Percentiles rank a stretch among this genome's conserved stretches.
Evolutionary conservation across 2,329 filamentous ascomycete genomes (phyloP).

Genomic region (Paecilomyces fulvus): DNA sequence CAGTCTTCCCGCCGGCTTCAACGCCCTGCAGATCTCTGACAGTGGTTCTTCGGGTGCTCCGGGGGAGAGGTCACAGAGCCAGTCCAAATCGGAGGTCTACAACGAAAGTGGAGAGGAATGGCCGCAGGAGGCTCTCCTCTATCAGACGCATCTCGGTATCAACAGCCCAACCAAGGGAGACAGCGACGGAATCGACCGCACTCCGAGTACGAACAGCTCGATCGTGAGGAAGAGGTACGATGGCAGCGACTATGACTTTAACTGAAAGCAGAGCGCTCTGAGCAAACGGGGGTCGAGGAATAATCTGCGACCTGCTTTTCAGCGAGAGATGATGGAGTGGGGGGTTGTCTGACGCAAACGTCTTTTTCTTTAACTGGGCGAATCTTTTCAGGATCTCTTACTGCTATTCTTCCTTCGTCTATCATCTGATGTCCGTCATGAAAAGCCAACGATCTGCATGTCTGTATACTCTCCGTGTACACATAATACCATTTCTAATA

Average conservation of each 20-base stretch:
- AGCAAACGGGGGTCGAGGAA: background rate
- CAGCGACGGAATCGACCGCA: constrained; percentile 8
- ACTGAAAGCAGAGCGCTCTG: background rate
- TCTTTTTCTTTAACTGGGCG: background rate
- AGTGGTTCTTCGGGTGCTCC: constrained; percentile 4
- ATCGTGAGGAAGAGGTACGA: constrained; percentile 21
- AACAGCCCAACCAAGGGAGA: constrained; percentile 11
- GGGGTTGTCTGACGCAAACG: background rate
- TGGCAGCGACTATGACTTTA: constrained; percentile 14
- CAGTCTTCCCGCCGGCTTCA: constrained; percentile 7
- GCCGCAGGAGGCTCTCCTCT: constrained; percentile 34
- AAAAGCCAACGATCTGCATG: background rate
- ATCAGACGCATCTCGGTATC: constrained; percentile 21
- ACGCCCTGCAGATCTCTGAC: constrained; percentile 5
- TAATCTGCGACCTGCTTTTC: background rate
- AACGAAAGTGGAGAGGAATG: constrained; percentile 21
- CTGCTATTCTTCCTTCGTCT: background rate
- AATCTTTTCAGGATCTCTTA: background rate
- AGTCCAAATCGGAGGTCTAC: constrained; percentile 13
- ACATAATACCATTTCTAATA: background rate
- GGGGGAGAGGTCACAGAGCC: constrained; percentile 9
- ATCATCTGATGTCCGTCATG: background rate
- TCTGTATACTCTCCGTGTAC: background rate
- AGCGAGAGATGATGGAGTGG: background rate
- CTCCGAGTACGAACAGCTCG: constrained; percentile 13